Conservation (phyloP, 2,329 filamentous ascomycete species). For the Fusarium sp. region DNA sequence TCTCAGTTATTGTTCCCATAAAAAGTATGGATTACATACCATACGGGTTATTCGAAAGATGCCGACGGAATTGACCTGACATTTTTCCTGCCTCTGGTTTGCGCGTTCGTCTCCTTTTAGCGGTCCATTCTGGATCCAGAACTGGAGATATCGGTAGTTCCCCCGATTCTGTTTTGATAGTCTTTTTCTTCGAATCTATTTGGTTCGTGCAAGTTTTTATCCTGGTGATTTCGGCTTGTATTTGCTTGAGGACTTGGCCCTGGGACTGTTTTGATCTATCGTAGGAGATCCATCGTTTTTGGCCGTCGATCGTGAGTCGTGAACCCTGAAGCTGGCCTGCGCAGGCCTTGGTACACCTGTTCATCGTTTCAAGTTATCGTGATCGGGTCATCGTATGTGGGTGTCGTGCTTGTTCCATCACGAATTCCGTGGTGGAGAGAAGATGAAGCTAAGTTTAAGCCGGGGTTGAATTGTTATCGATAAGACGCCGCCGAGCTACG, state of each 20-base stretch:
- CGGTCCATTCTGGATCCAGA: constrained; percentile 63
- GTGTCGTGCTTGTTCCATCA: constrained; percentile 1
- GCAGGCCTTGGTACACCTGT: constrained; percentile 41
- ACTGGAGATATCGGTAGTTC: constrained; percentile 66
- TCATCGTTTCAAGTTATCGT: constrained; percentile 45
- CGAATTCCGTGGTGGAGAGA: background rate
- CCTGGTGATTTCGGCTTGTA: constrained; percentile 50
- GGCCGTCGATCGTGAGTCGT: constrained; percentile 6
- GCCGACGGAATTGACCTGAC: constrained; percentile 64
- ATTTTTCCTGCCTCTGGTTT: constrained; percentile 50
- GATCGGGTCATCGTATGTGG: constrained; percentile 31
- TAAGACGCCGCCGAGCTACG: constrained; percentile 28
- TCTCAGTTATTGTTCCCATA: background rate
- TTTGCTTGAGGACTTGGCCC: constrained; percentile 48
- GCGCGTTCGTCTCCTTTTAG: constrained; percentile 57
- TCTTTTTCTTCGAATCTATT: constrained; percentile 34
- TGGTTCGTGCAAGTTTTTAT: constrained; percentile 44
- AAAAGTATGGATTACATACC: constrained; percentile 58
- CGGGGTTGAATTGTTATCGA: constrained; percentile 33
- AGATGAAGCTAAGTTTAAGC: constrained; percentile 14
- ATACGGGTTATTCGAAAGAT: constrained; percentile 72
- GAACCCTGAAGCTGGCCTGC: constrained; percentile 18
- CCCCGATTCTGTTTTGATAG: constrained; percentile 59
- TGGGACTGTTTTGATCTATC: constrained; percentile 39
- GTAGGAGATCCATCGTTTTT: constrained; percentile 52